Conservation (phyloP, 2,329 filamentous ascomycete species). For the Penicillium sp. region DNA sequence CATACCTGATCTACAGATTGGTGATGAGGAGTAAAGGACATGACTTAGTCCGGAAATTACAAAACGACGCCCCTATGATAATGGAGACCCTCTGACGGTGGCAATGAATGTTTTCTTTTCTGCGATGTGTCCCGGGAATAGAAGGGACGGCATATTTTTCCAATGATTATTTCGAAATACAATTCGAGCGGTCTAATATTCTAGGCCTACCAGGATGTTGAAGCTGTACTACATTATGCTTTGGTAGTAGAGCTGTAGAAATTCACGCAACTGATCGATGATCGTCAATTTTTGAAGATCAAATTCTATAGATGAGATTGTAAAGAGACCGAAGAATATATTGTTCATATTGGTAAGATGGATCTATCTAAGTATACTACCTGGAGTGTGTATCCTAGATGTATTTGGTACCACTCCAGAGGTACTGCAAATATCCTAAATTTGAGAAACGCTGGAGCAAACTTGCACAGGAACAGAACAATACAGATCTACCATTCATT, state of each 20-base stretch:
- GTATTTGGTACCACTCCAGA: too few relatives aligned
- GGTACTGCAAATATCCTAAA: too few relatives aligned
- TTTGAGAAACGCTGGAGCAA: too few relatives aligned
- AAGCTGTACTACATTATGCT: neutral
- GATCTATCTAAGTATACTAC: too few relatives aligned
- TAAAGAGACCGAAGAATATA: too few relatives aligned
- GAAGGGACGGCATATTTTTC: slow-evolving; percentile 23
- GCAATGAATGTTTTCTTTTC: slow-evolving; percentile 46
- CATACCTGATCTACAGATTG: slow-evolving; percentile 61
- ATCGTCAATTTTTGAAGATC: too few relatives aligned
- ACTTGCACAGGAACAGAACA: too few relatives aligned
- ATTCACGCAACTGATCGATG: too few relatives aligned
- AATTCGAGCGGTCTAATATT: slow-evolving; percentile 23
- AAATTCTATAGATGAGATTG: too few relatives aligned
- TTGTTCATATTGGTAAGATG: too few relatives aligned
- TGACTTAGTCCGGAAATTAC: slow-evolving; percentile 21
- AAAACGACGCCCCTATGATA: slow-evolving; percentile 33
- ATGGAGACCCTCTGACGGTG: slow-evolving; percentile 50
- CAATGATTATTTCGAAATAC: slow-evolving; percentile 29
- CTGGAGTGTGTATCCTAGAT: too few relatives aligned
- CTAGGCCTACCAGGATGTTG: slow-evolving; percentile 7
- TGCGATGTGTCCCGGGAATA: slow-evolving; percentile 17
- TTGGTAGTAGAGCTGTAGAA: neutral
- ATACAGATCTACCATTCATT: too few relatives aligned
- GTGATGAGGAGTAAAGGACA: slow-evolving; percentile 52